These are phyloP conservation scores for Amanita phalloides DNA, from an alignment of 768 basidiomycete species.

Conservation along the genomic window DNA sequence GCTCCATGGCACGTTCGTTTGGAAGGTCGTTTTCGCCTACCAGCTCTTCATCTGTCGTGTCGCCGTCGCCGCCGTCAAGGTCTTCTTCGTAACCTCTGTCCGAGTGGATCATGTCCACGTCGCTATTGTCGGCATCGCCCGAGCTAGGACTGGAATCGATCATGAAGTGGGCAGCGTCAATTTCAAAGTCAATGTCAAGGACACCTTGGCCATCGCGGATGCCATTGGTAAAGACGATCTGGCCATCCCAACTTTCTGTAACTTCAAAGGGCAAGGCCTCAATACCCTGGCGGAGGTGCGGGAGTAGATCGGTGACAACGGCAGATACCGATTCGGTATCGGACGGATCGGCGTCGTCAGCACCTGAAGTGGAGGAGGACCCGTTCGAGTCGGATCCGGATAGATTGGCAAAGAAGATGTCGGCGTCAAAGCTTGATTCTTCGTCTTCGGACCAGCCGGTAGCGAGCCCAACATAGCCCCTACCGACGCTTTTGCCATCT, in stretches of 20 bases:
- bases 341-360: constrained; percentile 28
- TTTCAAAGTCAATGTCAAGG: constrained; percentile 64
- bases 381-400: constrained; percentile 36
- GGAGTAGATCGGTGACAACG: constrained; percentile 17
- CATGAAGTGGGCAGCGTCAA: constrained; percentile 39
- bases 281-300: constrained; percentile 19
- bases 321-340: constrained; percentile 27
- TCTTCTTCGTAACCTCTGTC: constrained; percentile 39
- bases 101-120: constrained; percentile 34
- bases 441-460: constrained; percentile 76
- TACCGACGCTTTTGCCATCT: constrained; percentile 26
- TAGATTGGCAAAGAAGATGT: constrained; percentile 75
- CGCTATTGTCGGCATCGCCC: constrained; percentile 29
- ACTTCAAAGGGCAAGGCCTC: constrained; percentile 52
- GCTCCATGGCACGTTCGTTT: constrained; percentile 64
- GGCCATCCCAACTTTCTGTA: constrained; percentile 66
- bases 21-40: constrained; percentile 66
- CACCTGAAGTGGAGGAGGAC: constrained; percentile 15
- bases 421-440: constrained; percentile 73
- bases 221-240: constrained; percentile 62
- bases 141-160: constrained; percentile 38
- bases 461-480: constrained; percentile 50
- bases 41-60: constrained; percentile 79
- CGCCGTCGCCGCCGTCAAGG: constrained; percentile 47
- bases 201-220: constrained; percentile 42